A percentile compares a stretch with the other conserved stretches of the same genome.
These are phyloP conservation scores for Dryas alaskensis DNA, from an alignment of 306 rosid species.

Conservation along the genomic window DNA sequence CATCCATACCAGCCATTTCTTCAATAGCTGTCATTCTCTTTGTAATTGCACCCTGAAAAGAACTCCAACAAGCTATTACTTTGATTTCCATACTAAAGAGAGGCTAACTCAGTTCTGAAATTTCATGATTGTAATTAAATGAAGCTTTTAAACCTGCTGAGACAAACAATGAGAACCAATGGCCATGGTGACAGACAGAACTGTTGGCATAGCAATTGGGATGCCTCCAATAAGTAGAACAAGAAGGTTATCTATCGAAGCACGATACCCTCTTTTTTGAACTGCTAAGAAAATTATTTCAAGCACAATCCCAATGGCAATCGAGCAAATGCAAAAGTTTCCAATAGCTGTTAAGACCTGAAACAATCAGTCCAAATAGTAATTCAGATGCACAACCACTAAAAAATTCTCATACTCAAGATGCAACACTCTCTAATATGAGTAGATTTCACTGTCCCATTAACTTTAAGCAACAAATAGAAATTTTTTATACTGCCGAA, in stretches of 20 bases:
- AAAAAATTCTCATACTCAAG: not conserved
- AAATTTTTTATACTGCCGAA: not conserved
- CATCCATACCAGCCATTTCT: slow-evolving; percentile 27
- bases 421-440: not conserved
- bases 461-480: not conserved
- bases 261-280: not conserved
- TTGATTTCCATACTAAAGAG: not conserved
- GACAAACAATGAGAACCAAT: slow-evolving; percentile 19
- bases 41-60: slow-evolving; percentile 16
- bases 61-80: not conserved
- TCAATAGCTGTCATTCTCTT: slow-evolving; percentile 23
- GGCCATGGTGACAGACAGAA: slow-evolving; percentile 29
- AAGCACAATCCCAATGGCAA: slow-evolving; percentile 13
- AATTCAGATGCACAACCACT: not conserved
- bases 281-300: not conserved
- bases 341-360: slow-evolving; percentile 22
- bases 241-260: slow-evolving; percentile 23
- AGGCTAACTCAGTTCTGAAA: not conserved
- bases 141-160: slow-evolving; percentile 18
- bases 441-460: not conserved
- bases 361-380: slow-evolving; percentile 6
- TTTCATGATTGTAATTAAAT: not conserved
- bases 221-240: slow-evolving; percentile 27
- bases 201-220: slow-evolving; percentile 24
- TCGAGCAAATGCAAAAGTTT: slow-evolving; percentile 24